Base-by-base conservation (phyloP, 2,329 filamentous ascomycete genomes). In the Aspergillus pseudoglaucus region DNA sequence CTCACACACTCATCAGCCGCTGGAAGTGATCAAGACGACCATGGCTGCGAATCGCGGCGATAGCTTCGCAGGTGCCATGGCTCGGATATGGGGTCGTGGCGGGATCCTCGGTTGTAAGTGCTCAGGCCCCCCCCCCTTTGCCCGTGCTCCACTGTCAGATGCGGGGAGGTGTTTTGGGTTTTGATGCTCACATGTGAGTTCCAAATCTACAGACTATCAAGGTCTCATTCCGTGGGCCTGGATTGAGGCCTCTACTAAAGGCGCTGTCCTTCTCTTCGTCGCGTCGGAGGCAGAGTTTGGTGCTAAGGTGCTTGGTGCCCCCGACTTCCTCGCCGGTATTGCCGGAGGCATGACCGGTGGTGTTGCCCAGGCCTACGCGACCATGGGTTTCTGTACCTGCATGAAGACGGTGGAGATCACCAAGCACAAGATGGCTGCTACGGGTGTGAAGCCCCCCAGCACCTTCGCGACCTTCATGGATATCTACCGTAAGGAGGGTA, bases 321-420 rank as follows among this genome's bases (percentile, higher is more conserved):
- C 80, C 63, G 86, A 94, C 71, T 97, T 98, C 71, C 78, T 87
- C 45, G 83, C 84, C 59, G 93, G 93, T 67, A 97, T 98, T 75
- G 68, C 79, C 27, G 93, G 93, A 64, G 93, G 93, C 72, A 89
- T 98, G 78, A 80, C 84, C 18, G 93, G 93, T 68, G 93, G 93
- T 80, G 84, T 98, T 50, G 93, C 91, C 42, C 93, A 98, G 77
- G 93, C 93, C 51, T 98, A 98, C 71, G 93, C 93, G 58, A 98
- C 93, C 70, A 98, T 98, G 91, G 93, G 93, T 60, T 98, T 98
- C 84, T 98, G 93, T 76, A 98, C 93, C 53, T 98, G 93, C 82
- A 98, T 98, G 93, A 98, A 98, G 84, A 98, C 93, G 55, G 93
- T 97, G 59, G 93, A 98, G 75, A 98, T 98, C 75, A 98, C 93